Percentiles rank a stretch among this genome's conserved stretches.
These are phyloP conservation scores for Prosopis cineraria DNA, from an alignment of 306 rosid genomes.

Conservation along the genomic window DNA sequence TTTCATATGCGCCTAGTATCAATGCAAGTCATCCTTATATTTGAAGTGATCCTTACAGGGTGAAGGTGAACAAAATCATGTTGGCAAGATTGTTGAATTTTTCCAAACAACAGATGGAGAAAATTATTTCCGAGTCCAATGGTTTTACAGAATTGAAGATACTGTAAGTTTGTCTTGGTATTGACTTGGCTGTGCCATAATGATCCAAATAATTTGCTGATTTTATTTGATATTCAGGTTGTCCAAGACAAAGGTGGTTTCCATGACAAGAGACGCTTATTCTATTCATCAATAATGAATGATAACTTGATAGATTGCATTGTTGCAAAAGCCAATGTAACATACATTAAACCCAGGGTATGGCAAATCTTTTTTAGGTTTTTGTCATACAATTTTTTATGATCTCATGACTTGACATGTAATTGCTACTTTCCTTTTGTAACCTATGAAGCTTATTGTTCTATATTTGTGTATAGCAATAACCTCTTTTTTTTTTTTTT, in stretches of 20 bases:
- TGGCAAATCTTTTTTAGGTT: conserved; percentile 32
- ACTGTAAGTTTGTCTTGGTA: conserved; percentile 62
- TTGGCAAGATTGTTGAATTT: conserved; percentile 88
- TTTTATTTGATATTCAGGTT: conserved; percentile 56
- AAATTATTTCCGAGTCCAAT: conserved; percentile 82
- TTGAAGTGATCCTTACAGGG: conserved; percentile 61
- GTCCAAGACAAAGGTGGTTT: conserved; percentile 65
- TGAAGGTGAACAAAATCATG: conserved; percentile 56
- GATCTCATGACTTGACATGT: conserved; percentile 5
- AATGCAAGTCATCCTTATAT: conserved; percentile 34
- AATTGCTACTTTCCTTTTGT: conserved; percentile 15
- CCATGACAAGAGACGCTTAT: conserved; percentile 88
- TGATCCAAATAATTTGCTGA: conserved; percentile 23
- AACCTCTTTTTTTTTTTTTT: conserved; percentile 1
- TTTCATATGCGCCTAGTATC: conserved; percentile 1
- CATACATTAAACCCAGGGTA: conserved; percentile 69
- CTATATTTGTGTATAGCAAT: conserved; percentile 3
- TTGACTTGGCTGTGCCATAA: conserved; percentile 21
- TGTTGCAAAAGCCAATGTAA: conserved; percentile 66
- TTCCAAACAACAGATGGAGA: conserved; percentile 68
- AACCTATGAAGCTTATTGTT: conserved; percentile 15
- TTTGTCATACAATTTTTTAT: conserved; percentile 9
- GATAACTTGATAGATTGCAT: conserved; percentile 85
- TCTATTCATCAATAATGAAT: conserved; percentile 87
- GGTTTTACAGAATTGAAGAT: conserved; percentile 93